A percentile compares a stretch with the other conserved stretches of the same genome.
These are phyloP conservation scores for Leishmania gerbilli DNA, from an alignment of 208 protist genomes.

Conservation along the genomic window DNA sequence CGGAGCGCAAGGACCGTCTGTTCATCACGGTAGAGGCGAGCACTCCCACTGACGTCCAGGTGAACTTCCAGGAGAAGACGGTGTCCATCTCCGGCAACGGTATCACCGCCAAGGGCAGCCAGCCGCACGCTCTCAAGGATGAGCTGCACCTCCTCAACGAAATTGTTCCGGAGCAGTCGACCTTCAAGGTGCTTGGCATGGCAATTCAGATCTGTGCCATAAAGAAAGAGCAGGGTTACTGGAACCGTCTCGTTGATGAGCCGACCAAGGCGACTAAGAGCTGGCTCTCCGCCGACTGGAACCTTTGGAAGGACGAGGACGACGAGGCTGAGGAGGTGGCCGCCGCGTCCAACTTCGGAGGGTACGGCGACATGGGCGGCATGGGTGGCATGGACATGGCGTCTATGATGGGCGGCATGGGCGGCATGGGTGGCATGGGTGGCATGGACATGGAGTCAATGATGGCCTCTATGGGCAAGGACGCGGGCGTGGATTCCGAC, in stretches of 20 bases:
- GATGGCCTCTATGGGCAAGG: slow-evolving; percentile 56
- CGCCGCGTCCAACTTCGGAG: slow-evolving; percentile 69
- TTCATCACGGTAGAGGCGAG: slow-evolving; percentile 87
- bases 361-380: slow-evolving; percentile 73
- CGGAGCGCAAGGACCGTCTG: slow-evolving; percentile 85
- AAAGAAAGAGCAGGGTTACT: slow-evolving; percentile 90
- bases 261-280: slow-evolving; percentile 70
- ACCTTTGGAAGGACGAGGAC: slow-evolving; percentile 93
- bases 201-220: slow-evolving; percentile 86
- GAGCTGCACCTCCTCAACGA: slow-evolving; percentile 78
- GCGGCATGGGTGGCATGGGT: slow-evolving; percentile 26
- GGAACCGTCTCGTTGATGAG: slow-evolving; percentile 82
- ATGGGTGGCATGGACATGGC: slow-evolving; percentile 58
- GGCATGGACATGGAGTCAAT: slow-evolving; percentile 54
- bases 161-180: slow-evolving; percentile 77
- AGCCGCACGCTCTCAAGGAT: slow-evolving; percentile 66
- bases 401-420: slow-evolving; percentile 59
- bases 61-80: slow-evolving; percentile 81
- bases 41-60: slow-evolving; percentile 70
- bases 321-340: slow-evolving; percentile 72
- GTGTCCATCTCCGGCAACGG: slow-evolving; percentile 75
- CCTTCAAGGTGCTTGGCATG: slow-evolving; percentile 88
- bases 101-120: slow-evolving; percentile 64
- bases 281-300: slow-evolving; percentile 91
- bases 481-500: slow-evolving; percentile 43